These are phyloP conservation scores for Phaffomyces antillensis DNA, from an alignment of 805 yeast genomes.

Conservation along the genomic window DNA sequence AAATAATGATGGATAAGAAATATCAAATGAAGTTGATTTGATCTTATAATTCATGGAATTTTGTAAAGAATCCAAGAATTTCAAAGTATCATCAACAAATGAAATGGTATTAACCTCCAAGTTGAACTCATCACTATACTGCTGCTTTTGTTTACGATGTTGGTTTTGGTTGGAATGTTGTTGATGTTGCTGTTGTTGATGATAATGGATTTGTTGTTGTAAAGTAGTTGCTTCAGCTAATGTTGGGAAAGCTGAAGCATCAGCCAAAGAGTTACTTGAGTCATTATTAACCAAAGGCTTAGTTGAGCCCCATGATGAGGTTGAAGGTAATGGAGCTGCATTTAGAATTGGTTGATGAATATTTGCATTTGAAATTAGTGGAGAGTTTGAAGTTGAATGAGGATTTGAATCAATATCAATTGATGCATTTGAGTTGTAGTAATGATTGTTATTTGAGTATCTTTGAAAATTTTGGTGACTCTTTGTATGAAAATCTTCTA, in stretches of 20 bases:
- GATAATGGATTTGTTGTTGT: constrained; percentile 26
- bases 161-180: constrained; percentile 18
- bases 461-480: constrained; percentile 20
- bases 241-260: constrained; percentile 53
- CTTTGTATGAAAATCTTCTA: constrained; percentile 14
- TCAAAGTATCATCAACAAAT: constrained; percentile 42
- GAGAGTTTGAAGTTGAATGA: constrained; percentile 4
- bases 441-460: constrained; percentile 10
- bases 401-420: no score
- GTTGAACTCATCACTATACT: constrained; percentile 21
- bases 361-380: constrained; percentile 10
- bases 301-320: constrained; percentile 58
- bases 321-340: constrained; percentile 54
- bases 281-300: constrained; percentile 24
- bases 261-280: constrained; percentile 31
- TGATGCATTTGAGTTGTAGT: neutral
- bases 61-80: constrained; percentile 30
- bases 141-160: constrained; percentile 23
- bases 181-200: constrained; percentile 20
- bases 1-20: constrained; percentile 38
- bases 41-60: constrained; percentile 33
- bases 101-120: constrained; percentile 39
- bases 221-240: constrained; percentile 37
- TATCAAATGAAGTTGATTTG: constrained; percentile 25
- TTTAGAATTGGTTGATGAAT: constrained; percentile 16